Evolutionary conservation across 441 rosid species (phyloP).

Genomic region (Capsella rubella): DNA sequence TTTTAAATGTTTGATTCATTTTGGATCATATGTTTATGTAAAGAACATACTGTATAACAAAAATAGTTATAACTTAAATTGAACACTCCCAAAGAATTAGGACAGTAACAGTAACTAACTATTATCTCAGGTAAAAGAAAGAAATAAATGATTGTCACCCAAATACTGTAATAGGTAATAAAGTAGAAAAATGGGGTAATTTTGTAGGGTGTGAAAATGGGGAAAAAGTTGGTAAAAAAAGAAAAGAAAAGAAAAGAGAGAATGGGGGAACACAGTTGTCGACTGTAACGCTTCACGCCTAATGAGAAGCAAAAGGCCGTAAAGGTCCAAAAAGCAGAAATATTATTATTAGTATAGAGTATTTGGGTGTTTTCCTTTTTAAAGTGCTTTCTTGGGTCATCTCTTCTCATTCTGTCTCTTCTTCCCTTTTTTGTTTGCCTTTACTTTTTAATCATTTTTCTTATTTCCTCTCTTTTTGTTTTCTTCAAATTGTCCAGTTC

Average conservation of each 20-base stretch:
- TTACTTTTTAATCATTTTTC: neutral
- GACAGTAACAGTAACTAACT: neutral
- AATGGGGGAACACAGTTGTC: conserved; percentile 45
- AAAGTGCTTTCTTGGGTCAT: conserved; percentile 66
- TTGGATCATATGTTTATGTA: neutral
- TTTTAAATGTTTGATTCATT: neutral
- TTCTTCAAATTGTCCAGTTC: conserved; percentile 10
- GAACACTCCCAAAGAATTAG: neutral
- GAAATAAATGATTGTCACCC: neutral
- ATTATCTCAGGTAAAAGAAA: neutral
- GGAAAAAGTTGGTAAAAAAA: conserved; percentile 11
- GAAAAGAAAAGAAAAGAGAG: neutral
- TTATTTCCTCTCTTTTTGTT: neutral
- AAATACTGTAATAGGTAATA: neutral
- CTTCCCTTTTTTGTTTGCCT: neutral
- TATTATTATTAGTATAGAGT: neutral
- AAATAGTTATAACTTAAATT: neutral
- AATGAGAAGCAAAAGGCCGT: conserved; percentile 53
- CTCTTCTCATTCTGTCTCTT: conserved; percentile 60
- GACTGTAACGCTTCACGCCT: conserved; percentile 76
- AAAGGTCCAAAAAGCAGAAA: conserved; percentile 64
- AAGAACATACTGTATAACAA: neutral
- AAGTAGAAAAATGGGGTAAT: conserved; percentile 3
- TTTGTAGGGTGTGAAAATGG: conserved; percentile 30
- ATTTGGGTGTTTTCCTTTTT: conserved; percentile 58